Percentiles rank a stretch among this genome's conserved stretches.
phyloP scores from a whole-genome alignment of 768 basidiomycete genomes.

The Inosperma sp. region DNA sequence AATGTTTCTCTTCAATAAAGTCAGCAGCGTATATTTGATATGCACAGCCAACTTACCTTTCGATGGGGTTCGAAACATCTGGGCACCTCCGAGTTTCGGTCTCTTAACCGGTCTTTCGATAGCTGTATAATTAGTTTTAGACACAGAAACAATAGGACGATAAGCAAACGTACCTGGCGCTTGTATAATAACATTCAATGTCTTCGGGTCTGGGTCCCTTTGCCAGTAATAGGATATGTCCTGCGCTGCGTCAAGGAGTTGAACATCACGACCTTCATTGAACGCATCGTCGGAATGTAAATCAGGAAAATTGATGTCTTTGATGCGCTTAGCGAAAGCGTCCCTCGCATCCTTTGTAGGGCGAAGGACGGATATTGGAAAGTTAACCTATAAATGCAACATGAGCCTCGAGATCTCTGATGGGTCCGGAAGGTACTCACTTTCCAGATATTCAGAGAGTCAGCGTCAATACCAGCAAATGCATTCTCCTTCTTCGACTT shows the following conservation, averaged over 20 bases:
- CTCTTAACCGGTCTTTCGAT: background rate
- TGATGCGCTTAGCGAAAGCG: no score
- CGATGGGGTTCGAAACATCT: background rate
- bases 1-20: background rate
- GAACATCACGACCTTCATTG: no score
- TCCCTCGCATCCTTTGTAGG: no score
- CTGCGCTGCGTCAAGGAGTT: no score
- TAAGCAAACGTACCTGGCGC: background rate
- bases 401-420: background rate
- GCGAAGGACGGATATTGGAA: no score
- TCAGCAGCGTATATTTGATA: background rate
- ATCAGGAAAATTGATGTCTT: no score
- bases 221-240: no score
- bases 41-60: background rate
- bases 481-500: background rate
- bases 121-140: background rate
- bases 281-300: no score
- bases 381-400: no score
- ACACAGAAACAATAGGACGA: no score
- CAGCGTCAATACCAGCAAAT: background rate
- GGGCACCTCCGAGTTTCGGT: background rate
- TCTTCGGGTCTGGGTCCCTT: no score
- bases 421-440: slow-evolving; percentile 2
- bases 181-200: background rate
- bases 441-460: slow-evolving; percentile 1